Evolutionary conservation across 2,329 filamentous ascomycete species (phyloP).

Genomic region (Davidsoniella australis): DNA sequence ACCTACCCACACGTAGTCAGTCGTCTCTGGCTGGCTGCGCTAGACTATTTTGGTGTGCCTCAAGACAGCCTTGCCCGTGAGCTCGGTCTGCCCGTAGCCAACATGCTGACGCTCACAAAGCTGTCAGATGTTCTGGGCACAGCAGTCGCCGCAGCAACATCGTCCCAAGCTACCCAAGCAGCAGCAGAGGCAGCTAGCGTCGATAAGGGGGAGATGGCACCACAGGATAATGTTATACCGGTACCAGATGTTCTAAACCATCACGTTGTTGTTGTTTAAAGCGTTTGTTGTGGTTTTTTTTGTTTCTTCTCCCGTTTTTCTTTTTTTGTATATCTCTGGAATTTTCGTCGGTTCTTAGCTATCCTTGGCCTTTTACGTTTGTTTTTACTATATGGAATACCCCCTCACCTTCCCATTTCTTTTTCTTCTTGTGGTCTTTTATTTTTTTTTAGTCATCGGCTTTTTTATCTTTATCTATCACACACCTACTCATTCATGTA

Average conservation of each 20-base stretch:
- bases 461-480: not conserved
- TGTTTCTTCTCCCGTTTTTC: not conserved
- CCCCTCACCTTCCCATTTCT: not conserved
- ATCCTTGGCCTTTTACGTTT: not conserved
- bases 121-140: conserved; percentile 11
- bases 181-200: not conserved
- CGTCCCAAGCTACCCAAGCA: conserved; percentile 4
- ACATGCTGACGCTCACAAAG: conserved; percentile 9
- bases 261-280: not conserved
- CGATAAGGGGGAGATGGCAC: not conserved
- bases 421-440: not conserved
- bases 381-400: conserved; percentile 10
- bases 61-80: conserved; percentile 11
- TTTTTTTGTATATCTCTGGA: no score
- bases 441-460: not conserved
- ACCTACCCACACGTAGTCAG: conserved; percentile 23
- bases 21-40: conserved; percentile 2
- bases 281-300: not conserved
- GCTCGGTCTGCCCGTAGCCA: conserved; percentile 12
- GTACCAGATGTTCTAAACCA: not conserved
- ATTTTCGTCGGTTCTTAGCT: no score
- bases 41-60: conserved; percentile 13
- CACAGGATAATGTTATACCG: not conserved
- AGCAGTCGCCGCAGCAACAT: conserved; percentile 9
- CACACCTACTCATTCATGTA: not conserved